Conservation (phyloP, 2,329 filamentous ascomycete species). For the Botrytis byssoidea region DNA sequence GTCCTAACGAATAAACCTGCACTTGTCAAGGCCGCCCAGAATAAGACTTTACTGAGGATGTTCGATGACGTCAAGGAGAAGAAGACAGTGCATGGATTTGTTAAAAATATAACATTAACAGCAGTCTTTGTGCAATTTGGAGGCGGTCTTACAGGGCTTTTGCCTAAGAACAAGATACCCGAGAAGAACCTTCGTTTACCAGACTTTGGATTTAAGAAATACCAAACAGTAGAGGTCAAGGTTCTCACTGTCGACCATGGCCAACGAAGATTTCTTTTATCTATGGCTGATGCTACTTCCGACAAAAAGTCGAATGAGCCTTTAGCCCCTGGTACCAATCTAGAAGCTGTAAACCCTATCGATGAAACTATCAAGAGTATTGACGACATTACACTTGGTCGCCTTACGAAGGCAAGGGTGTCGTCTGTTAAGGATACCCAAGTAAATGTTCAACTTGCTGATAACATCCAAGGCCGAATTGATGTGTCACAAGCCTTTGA, state of each 20-base stretch:
- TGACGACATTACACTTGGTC: constrained; percentile 74
- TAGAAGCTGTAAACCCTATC: constrained; percentile 56
- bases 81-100: constrained; percentile 70
- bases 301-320: constrained; percentile 41
- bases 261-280: constrained; percentile 66
- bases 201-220: constrained; percentile 75
- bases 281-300: constrained; percentile 53
- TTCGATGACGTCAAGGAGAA: constrained; percentile 73
- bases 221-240: constrained; percentile 71
- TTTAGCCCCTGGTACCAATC: constrained; percentile 39
- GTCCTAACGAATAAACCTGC: constrained; percentile 80
- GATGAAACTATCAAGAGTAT: constrained; percentile 63
- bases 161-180: constrained; percentile 76
- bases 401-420: constrained; percentile 71
- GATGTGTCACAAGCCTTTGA: constrained; percentile 91
- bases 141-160: constrained; percentile 70
- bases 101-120: constrained; percentile 78
- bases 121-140: constrained; percentile 89
- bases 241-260: constrained; percentile 71
- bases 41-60: constrained; percentile 66
- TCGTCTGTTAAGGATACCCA: constrained; percentile 88
- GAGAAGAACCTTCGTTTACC: constrained; percentile 65
- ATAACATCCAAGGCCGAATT: constrained; percentile 87
- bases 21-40: constrained; percentile 71
- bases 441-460: constrained; percentile 83